A percentile compares a stretch with the other conserved stretches of the same genome.
phyloP scores from a whole-genome alignment of 73 alveolate species.

The Loxodes magnus region DNA sequence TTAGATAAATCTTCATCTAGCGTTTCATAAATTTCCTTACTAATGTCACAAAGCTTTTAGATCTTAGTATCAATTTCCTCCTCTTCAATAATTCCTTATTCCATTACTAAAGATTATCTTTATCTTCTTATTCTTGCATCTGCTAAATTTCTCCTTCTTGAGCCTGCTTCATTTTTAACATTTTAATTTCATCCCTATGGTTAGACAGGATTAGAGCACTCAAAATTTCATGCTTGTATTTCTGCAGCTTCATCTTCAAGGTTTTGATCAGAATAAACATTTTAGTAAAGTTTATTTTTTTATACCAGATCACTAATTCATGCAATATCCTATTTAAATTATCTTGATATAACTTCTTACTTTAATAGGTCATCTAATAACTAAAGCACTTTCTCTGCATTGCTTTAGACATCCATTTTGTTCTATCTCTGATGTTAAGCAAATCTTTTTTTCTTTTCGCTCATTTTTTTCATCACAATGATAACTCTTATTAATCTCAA shows the following conservation, averaged over 20 bases:
- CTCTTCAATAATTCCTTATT: too few species aligned
- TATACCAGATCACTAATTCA: not conserved
- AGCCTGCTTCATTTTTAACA: constrained; percentile 6
- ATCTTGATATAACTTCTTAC: constrained; percentile 4
- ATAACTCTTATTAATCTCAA: constrained; percentile 40
- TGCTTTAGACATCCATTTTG: constrained; percentile 18
- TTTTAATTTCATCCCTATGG: constrained; percentile 4
- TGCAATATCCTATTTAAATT: not conserved
- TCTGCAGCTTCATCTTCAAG: not conserved
- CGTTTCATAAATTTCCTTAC: constrained; percentile 11
- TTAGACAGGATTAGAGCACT: not conserved
- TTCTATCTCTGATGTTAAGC: constrained; percentile 17
- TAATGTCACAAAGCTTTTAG: too few species aligned
- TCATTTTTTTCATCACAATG: constrained; percentile 46
- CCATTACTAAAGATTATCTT: too few species aligned
- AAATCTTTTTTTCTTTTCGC: constrained; percentile 30
- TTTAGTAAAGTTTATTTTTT: constrained; percentile 6
- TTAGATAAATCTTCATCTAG: too few species aligned
- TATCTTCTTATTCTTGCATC: not conserved
- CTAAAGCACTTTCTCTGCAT: constrained; percentile 1
- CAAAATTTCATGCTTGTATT: not conserved
- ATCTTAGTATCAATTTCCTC: not conserved
- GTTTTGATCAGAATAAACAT: not conserved
- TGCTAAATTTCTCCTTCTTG: constrained; percentile 1
- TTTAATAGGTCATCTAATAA: constrained; percentile 6